Evolutionary conservation across 2,329 filamentous ascomycete genomes (phyloP), one percentile per base, ranked within the genome.

Genomic region (Penicillium occitanis): DNA sequence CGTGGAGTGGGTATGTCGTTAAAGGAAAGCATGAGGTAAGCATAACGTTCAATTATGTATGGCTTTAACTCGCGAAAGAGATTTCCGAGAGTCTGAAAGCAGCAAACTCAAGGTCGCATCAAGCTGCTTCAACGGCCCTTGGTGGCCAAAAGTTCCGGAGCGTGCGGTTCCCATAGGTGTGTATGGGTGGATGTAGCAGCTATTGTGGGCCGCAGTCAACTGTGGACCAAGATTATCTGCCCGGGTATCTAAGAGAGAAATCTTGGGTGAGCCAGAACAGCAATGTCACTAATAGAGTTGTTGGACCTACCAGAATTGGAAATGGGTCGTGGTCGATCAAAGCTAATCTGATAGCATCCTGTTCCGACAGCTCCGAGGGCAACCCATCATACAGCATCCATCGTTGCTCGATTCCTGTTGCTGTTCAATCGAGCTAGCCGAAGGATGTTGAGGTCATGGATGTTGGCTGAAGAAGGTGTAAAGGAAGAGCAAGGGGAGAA

Each of bases 131-230:
- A 17, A 37, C 28, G 25, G 46, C 3, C 1, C 19, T 42, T 19
- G 61, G 46, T 63, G 46, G 48, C 46, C 61, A 63, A 28, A 63
- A 35, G 8, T 14, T 30, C 17, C 19, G 40, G 42, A 64, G 61
- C 51, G 62, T 35, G 40, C 11, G 28, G 5, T 44, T 58, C 62
- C 62, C 51, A 64, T 64, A 64, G 62, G 62, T 57, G 50, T 40
- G 53, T 40, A 37, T 3, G 14, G 10, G 48, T 53, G 53, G 35
- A 58, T 13, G 53, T 19, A 28, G 28, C 19, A 60, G 57, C 37
- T 46, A 17, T 59, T 40, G 57, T 59, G 57, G 57, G 22, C 5
- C 10, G 4, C 51, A 55, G 22, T 35, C 10, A 14, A 11, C 10
- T 22, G 57, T 30, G 35, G 57, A 59, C 13, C 37, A n/a, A 44